Conservation (phyloP, 164 flowering plant species). For the Macadamia integrifolia region DNA sequence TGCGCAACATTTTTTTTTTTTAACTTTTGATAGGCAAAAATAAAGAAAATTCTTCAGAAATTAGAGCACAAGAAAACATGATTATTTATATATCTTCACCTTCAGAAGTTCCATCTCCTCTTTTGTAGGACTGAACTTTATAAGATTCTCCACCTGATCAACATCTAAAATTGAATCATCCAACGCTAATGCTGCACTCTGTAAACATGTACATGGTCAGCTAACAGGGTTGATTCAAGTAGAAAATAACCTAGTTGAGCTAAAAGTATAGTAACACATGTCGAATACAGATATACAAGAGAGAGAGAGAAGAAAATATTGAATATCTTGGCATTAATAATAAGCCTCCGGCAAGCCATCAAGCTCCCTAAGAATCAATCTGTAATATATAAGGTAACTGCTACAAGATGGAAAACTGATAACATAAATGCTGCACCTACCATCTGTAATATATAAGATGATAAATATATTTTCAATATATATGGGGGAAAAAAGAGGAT, state of each 20-base stretch:
- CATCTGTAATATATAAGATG: too few species aligned
- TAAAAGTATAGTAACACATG: too few species aligned
- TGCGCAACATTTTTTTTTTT: too few species aligned
- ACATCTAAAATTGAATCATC: constrained; percentile 87
- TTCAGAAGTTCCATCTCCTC: constrained; percentile 97
- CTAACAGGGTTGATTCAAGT: neutral
- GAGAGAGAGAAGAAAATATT: too few species aligned
- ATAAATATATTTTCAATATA: too few species aligned
- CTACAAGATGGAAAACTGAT: too few species aligned
- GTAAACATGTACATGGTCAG: constrained; percentile 13
- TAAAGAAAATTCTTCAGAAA: neutral
- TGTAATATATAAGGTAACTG: neutral
- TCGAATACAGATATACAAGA: too few species aligned
- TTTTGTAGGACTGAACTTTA: constrained; percentile 93
- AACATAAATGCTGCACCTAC: too few species aligned
- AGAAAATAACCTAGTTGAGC: too few species aligned
- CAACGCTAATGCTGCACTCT: constrained; percentile 93
- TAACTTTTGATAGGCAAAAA: neutral
- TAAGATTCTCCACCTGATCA: constrained; percentile 96
- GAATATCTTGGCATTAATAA: too few species aligned
- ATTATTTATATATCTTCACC: constrained; percentile 34
- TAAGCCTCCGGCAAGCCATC: neutral
- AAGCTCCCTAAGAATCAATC: neutral
- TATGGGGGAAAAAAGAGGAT: too few species aligned
- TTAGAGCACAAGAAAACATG: too few species aligned